Base-by-base conservation (phyloP, 352 stramenopile species). In the Globisporangium takayamanum region DNA sequence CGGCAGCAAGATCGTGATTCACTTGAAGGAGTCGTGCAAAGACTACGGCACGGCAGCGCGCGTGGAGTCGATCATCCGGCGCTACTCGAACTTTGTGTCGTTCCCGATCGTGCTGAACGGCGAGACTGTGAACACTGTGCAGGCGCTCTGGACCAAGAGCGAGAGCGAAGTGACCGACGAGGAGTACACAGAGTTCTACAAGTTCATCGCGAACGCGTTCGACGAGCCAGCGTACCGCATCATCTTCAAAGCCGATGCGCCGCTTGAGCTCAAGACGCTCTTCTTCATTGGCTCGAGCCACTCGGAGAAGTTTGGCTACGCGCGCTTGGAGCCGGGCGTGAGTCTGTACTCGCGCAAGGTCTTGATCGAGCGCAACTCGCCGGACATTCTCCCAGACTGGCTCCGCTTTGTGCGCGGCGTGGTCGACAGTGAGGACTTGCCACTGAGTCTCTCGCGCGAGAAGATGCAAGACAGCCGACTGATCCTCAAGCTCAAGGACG, bases 61-160 rank as follows among this genome's bases (percentile, higher is more conserved):
- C 50, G 87, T 99, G 20, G 85, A 99, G 71, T 87, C 84, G 37
- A 97, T 99, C 68, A 95, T 99, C 57, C 97, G 98, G 59, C 97
- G 98, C 69, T 99, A 99, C 82, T 99, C 94, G 39, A 99, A 99
- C 71, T 99, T 99, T 72, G 97, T 99, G 15, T 95, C 92, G 54
- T 99, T 99, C 77, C 98, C 97, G 26, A 99, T 99, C 61, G 76
- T 93, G 54, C 72, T 99, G 25, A 99, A 99, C 71, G 96, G 90
- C 7, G 87, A 98, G 58, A 86, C 88, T 1, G 97, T 99, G 26
- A 99, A 99, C 80, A 99, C 96, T 1, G 89, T 99, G 39, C 85
- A 98, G 61, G 98, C 97, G 5, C 84, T 99, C 46, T 99, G 97
- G 98, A 95, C 95, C 26, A 95, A 97, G 72, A 94, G 94, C 68